Base-by-base conservation (phyloP, 495 filamentous ascomycete species). In the Jackrogersella multiformis region DNA sequence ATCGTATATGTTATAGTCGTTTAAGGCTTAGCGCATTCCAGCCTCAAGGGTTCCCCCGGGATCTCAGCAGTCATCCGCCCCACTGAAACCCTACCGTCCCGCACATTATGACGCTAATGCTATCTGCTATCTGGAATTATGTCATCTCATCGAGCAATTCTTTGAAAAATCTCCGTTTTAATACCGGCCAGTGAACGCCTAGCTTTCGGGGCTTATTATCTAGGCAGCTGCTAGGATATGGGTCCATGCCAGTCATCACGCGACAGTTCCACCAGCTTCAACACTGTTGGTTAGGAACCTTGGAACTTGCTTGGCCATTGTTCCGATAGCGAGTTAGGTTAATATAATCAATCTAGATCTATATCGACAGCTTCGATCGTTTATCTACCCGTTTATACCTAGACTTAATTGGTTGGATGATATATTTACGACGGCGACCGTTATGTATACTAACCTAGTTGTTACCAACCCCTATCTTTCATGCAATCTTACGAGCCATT, bases 81-180 rank as follows among this genome's bases (percentile, higher is more conserved):
- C 56, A 30, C 42, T 28, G 21, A 53, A 49, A 61, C 67, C 61
- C 61, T 45, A 34, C 8, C 23, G 51, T 51, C 64, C 68, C 71
- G 68, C 68, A 64, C 18, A 28, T 68, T 56, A 65, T 56, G 42
- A 65, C 49, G 62, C 62, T 69, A 49, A 13, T 44, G 57, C 46
- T 71, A 67, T 64, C 63, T 59, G 55, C 58, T 68, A 68, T 67
- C 62, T 68, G 42, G 44, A 49, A 62, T 74, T 74, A 74, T 53
- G 42, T 71, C 65, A 74, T 74, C 62, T 58, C 72, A 74, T 74
- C 72, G 63, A 74, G 65, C 72, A 74, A 74, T 68, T 56, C 59
- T 68, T 68, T 64, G 28, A 9, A 35, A 68, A 62, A 16, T 28
- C 39, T 49, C 46, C 42, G 42, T 16, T n/a, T 26, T 41, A 16